phyloP scores from a whole-genome alignment of 306 rosid species.

The Cucurbita pepo region DNA sequence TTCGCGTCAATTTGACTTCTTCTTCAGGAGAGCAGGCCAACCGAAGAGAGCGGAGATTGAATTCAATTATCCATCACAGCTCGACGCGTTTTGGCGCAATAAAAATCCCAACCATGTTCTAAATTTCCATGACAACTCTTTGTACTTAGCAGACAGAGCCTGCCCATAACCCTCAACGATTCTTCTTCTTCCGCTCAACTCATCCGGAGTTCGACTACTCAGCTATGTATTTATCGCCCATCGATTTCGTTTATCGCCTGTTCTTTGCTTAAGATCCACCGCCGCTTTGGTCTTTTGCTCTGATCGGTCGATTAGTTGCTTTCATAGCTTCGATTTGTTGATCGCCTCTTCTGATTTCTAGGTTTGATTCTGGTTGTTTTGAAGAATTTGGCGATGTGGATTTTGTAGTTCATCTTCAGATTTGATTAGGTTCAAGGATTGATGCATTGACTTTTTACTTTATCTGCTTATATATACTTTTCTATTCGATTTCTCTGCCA shows the following conservation, averaged over 20 bases:
- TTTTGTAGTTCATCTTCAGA: not conserved
- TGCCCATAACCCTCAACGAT: not conserved
- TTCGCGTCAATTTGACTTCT: not conserved
- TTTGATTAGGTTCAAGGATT: not conserved
- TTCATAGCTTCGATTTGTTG: not conserved
- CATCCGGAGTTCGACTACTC: constrained; percentile 13
- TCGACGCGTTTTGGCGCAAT: constrained; percentile 5
- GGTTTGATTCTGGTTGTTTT: not conserved
- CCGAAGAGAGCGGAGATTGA: not conserved
- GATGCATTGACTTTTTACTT: constrained; percentile 1
- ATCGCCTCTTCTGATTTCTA: constrained; percentile 3
- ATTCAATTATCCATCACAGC: not conserved
- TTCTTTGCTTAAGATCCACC: not conserved
- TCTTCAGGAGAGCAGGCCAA: not conserved
- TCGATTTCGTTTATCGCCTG: not conserved
- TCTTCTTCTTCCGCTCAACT: constrained; percentile 16
- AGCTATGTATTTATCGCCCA: not conserved
- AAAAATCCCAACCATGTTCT: not conserved
- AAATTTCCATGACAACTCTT: not conserved
- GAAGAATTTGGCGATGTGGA: not conserved
- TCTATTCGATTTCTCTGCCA: not conserved
- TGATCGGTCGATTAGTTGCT: not conserved
- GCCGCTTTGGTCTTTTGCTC: not conserved
- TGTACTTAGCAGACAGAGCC: constrained; percentile 3
- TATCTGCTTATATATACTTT: not conserved